phyloP scores from a whole-genome alignment of 2,329 filamentous ascomycete genomes.

The Aspergillus sclerotialis region DNA sequence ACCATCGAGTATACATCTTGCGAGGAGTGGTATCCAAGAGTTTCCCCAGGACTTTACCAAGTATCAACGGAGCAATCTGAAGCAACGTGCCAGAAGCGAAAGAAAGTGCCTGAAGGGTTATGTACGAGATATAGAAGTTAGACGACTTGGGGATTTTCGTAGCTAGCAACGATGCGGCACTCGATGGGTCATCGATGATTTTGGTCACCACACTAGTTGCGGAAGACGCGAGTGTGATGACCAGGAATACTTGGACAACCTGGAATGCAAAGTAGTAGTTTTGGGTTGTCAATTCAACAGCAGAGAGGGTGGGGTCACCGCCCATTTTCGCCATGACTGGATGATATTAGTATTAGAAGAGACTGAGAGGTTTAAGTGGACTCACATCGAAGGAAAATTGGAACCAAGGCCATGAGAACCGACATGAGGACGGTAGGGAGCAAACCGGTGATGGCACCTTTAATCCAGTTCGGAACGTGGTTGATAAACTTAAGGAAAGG shows the following conservation, averaged over 20 bases:
- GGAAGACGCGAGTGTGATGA: conserved; percentile 75
- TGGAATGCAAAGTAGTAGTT: conserved; percentile 71
- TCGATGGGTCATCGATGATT: conserved; percentile 57
- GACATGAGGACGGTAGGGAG: conserved; percentile 73
- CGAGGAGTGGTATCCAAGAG: conserved; percentile 71
- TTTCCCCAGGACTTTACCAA: conserved; percentile 68
- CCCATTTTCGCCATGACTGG: conserved; percentile 68
- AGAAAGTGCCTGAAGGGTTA: conserved; percentile 82
- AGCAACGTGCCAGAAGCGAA: conserved; percentile 69
- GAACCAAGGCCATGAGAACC: conserved; percentile 79
- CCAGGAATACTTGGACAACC: conserved; percentile 83
- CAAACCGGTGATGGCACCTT: conserved; percentile 78
- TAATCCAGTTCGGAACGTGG: conserved; percentile 60
- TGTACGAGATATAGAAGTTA: conserved; percentile 94
- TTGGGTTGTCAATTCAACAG: conserved; percentile 82
- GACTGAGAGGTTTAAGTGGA: conserved; percentile 7
- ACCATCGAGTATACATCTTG: conserved; percentile 72
- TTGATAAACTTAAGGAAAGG: conserved; percentile 68
- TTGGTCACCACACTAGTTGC: conserved; percentile 62
- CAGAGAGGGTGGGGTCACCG: conserved; percentile 71
- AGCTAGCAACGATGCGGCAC: conserved; percentile 60
- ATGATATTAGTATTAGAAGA: conserved; percentile 3
- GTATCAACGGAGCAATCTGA: conserved; percentile 64
- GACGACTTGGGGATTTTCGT: conserved; percentile 71
- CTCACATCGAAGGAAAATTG: conserved; percentile 69